Evolutionary conservation across 2,329 filamentous ascomycete genomes (phyloP).

Genomic region (Amesomyces nigricolor): DNA sequence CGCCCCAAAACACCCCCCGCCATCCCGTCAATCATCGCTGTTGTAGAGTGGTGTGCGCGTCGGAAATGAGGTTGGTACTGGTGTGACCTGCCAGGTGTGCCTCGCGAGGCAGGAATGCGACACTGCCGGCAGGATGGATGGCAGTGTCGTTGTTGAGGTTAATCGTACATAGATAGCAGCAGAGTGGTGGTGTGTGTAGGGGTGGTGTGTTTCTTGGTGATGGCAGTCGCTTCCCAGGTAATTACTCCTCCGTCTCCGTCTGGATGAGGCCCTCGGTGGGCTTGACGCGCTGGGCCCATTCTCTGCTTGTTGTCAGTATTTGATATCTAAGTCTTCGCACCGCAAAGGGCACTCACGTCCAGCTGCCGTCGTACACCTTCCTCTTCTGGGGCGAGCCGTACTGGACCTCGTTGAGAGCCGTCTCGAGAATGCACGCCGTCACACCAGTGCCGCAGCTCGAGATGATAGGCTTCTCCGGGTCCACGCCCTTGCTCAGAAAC

Average conservation of each 20-base stretch:
- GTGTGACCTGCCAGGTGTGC: background rate
- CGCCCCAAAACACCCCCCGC: slow-evolving; percentile 14
- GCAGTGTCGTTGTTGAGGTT: background rate
- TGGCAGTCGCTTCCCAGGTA: background rate
- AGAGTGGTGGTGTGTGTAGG: background rate
- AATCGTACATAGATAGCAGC: slow-evolving; percentile 10
- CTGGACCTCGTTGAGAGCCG: slow-evolving; percentile 73
- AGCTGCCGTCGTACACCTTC: slow-evolving; percentile 90
- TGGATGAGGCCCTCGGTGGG: slow-evolving; percentile 57
- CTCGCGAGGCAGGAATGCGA: background rate
- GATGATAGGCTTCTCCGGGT: slow-evolving; percentile 75
- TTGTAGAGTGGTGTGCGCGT: background rate
- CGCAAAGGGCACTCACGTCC: slow-evolving; percentile 66
- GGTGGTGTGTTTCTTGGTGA: background rate
- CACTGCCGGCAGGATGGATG: background rate
- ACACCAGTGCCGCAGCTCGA: slow-evolving; percentile 90
- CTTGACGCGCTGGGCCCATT: slow-evolving; percentile 62
- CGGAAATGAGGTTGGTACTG: background rate
- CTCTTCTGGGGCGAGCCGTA: slow-evolving; percentile 63
- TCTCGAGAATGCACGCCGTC: slow-evolving; percentile 85
- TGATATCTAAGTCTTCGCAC: too few relatives aligned
- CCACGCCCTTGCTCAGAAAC: slow-evolving; percentile 74
- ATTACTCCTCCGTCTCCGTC: slow-evolving; percentile 34
- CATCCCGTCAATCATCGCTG: background rate
- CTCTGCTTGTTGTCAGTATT: slow-evolving; percentile 39